These are phyloP conservation scores for Trifolium subterraneum DNA, from an alignment of 306 rosid genomes.

Conservation along the genomic window DNA sequence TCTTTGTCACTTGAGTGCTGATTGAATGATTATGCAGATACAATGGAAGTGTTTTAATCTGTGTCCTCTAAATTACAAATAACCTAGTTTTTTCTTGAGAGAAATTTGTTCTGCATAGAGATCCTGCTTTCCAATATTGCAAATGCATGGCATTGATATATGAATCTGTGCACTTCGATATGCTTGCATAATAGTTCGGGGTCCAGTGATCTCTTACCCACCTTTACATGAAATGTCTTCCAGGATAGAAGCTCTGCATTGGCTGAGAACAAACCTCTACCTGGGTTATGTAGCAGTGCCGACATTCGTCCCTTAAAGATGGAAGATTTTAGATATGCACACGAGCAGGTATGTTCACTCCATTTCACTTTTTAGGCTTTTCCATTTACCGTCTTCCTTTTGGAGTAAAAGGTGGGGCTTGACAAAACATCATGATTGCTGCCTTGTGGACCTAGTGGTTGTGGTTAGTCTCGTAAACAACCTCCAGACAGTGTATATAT, in stretches of 20 bases:
- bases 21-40: background rate
- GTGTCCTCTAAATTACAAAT: background rate
- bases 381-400: conserved; percentile 3
- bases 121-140: background rate
- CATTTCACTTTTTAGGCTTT: background rate
- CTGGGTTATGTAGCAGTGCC: conserved; percentile 68
- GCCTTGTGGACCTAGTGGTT: background rate
- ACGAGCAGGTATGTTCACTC: conserved; percentile 78
- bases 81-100: background rate
- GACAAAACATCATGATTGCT: conserved; percentile 1
- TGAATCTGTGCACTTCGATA: background rate
- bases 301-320: conserved; percentile 81
- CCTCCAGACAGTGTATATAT: background rate
- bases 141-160: background rate
- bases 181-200: conserved; percentile 3
- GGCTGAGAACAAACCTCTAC: conserved; percentile 76
- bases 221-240: conserved; percentile 39
- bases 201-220: conserved; percentile 15
- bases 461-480: background rate
- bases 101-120: background rate
- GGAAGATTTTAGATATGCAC: conserved; percentile 89
- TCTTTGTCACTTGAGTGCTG: background rate
- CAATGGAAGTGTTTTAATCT: background rate
- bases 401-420: background rate
- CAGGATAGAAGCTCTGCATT: conserved; percentile 80